phyloP scores from a whole-genome alignment of 371 early-diverging fungal species.

The Mucor indicus region DNA sequence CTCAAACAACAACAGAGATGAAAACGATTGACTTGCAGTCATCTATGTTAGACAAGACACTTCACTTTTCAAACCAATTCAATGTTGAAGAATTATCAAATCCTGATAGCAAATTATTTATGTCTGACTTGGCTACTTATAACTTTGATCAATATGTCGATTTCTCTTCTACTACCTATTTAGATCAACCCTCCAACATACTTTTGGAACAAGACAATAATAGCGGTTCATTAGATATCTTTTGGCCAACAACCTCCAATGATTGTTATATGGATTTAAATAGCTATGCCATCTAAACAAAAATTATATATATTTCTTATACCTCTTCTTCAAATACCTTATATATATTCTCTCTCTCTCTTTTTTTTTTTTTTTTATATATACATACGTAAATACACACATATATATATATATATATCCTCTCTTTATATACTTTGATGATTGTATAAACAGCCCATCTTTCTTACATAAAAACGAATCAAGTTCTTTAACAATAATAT shows the following conservation, averaged over 20 bases:
- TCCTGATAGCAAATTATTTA: slow-evolving; percentile 5
- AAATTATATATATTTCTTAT: neutral
- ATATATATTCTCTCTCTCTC: neutral
- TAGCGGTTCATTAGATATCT: too few relatives aligned
- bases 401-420: too few relatives aligned
- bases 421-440: too few relatives aligned
- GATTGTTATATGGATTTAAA: slow-evolving; percentile 1
- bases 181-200: too few relatives aligned
- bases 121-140: slow-evolving; percentile 6
- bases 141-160: slow-evolving; percentile 17
- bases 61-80: slow-evolving; percentile 7
- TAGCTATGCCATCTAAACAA: neutral
- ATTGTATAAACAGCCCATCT: too few relatives aligned
- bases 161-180: slow-evolving; percentile 1
- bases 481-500: too few relatives aligned
- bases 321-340: neutral
- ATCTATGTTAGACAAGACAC: slow-evolving; percentile 6
- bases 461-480: too few relatives aligned
- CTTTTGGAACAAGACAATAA: too few relatives aligned
- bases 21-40: slow-evolving; percentile 18
- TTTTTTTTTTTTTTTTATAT: neutral
- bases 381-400: too few relatives aligned
- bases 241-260: too few relatives aligned
- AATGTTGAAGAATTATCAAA: slow-evolving; percentile 10
- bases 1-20: slow-evolving; percentile 8